Percentiles rank a stretch among this genome's conserved stretches.
Evolutionary conservation across 2,329 filamentous ascomycete genomes (phyloP).

Genomic region (Polychaeton citri): DNA sequence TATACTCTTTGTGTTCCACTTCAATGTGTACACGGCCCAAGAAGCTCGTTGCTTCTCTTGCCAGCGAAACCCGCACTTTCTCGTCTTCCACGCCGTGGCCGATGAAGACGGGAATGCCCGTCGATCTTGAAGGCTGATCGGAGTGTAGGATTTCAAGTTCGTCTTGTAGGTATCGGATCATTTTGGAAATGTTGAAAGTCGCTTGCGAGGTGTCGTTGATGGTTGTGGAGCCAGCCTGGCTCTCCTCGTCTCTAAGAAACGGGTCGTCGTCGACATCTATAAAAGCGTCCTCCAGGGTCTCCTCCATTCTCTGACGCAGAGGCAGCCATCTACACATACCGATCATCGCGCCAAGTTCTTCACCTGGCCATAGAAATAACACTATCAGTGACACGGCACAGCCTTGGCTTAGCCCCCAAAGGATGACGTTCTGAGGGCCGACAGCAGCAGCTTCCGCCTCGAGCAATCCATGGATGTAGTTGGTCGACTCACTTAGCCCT

Average conservation of each 20-base stretch:
- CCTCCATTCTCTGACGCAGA: constrained; percentile 1
- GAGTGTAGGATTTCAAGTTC: too few relatives aligned
- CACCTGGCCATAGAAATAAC: constrained; percentile 23
- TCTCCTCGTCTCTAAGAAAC: constrained; percentile 1
- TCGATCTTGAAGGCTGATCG: too few relatives aligned
- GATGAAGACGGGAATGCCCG: too few relatives aligned
- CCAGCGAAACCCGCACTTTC: too few relatives aligned
- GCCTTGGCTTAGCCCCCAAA: constrained; percentile 43
- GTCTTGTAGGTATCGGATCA: too few relatives aligned
- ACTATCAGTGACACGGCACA: constrained; percentile 34
- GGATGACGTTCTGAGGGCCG: constrained; percentile 27
- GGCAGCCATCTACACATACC: constrained; percentile 9
- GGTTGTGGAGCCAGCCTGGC: too few relatives aligned
- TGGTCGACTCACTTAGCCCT: constrained; percentile 31
- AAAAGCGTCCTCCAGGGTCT: neutral
- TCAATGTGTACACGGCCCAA: too few relatives aligned
- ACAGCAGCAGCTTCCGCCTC: constrained; percentile 3
- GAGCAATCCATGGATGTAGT: constrained; percentile 10
- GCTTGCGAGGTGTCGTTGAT: too few relatives aligned
- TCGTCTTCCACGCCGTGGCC: too few relatives aligned
- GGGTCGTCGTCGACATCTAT: constrained; percentile 1
- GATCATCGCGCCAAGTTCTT: constrained; percentile 5
- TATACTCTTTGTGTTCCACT: too few relatives aligned
- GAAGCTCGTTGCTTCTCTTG: too few relatives aligned
- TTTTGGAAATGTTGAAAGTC: too few relatives aligned